A percentile compares a stretch with the other conserved stretches of the same genome.
These are phyloP conservation scores for Myxozyma neglecta DNA, from an alignment of 805 yeast genomes.

Conservation along the genomic window DNA sequence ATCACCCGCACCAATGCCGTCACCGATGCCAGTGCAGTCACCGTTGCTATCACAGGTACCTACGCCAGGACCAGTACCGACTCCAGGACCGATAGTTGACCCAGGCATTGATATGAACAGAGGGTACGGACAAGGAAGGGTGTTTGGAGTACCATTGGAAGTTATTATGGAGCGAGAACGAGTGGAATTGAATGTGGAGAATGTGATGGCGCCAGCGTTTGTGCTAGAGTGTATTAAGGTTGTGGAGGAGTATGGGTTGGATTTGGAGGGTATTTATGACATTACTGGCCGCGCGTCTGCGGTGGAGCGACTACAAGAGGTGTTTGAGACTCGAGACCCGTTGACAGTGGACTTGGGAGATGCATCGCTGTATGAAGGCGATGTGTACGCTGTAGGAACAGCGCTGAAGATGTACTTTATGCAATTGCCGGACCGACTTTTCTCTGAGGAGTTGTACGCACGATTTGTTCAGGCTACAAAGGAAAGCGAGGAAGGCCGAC, in stretches of 20 bases:
- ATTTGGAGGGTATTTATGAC: slow-evolving; percentile 86
- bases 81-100: neutral
- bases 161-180: slow-evolving; percentile 75
- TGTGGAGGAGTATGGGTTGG: slow-evolving; percentile 79
- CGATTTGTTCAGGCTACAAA: slow-evolving; percentile 69
- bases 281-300: slow-evolving; percentile 76
- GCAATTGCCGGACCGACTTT: slow-evolving; percentile 81
- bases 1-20: neutral
- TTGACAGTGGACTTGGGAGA: slow-evolving; percentile 65
- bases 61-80: neutral
- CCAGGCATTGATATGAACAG: too few relatives aligned
- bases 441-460: slow-evolving; percentile 62
- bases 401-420: slow-evolving; percentile 80
- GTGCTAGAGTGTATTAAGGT: slow-evolving; percentile 87
- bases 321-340: slow-evolving; percentile 46
- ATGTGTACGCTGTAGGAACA: slow-evolving; percentile 84
- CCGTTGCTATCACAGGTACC: neutral
- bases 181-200: slow-evolving; percentile 18
- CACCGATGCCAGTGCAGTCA: neutral
- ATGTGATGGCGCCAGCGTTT: slow-evolving; percentile 82
- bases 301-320: slow-evolving; percentile 67
- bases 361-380: slow-evolving; percentile 65
- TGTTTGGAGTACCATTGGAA: slow-evolving; percentile 86
- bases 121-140: neutral
- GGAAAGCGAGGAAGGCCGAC: slow-evolving; percentile 59